Evolutionary conservation across 2,329 filamentous ascomycete genomes (phyloP), one percentile per base, ranked within the genome.

Genomic region (Colletotrichum sp.): DNA sequence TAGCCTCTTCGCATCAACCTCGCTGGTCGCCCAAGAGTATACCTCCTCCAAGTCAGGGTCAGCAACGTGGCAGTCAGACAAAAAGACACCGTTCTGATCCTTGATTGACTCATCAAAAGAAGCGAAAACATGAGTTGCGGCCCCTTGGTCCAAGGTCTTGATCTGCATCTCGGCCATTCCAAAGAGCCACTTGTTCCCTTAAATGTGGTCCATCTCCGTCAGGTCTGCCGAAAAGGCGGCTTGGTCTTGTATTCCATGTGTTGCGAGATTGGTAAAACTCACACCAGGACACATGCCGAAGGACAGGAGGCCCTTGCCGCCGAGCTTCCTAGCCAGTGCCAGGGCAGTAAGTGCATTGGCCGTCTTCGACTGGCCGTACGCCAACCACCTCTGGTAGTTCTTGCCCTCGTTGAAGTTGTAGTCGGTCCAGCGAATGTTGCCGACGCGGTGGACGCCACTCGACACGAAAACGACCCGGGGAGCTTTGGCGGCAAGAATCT

Each of bases 391-490:
- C 10, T 67, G 28, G 39, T 67, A 67, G 15, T 28, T 64, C 16
- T 71, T 76, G 82, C 85, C 80, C n/a, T 34, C 82, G 16, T 83
- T 80, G 76, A 88, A 88, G 34, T 87, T 86, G 30, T 82, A 84
- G 77, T 89, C 87, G 57, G 82, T 81, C 71, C 85, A 88, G 5
- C 86, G 81, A 24, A 89, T 79, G 2, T 84, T 84, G 3, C 81
- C 80, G 15, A 88, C 64, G 7, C 84, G 81, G 77, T 89, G 16
- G 13, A 0, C 1, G 4, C 0, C 0, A 34, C 60, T 64, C 2
- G 60, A 36, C 5, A 89, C 80, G 75, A 85, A 87, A 28, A 90
- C 84, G 7, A 90, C 75, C 0, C 86, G 80, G 0, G 83, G 79
- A 34, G 77, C 72, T n/a, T 79, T 28, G 5, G 82, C 63, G 1